Conservation (phyloP, 164 flowering plant species). For the Chloranthus sessilifolius region DNA sequence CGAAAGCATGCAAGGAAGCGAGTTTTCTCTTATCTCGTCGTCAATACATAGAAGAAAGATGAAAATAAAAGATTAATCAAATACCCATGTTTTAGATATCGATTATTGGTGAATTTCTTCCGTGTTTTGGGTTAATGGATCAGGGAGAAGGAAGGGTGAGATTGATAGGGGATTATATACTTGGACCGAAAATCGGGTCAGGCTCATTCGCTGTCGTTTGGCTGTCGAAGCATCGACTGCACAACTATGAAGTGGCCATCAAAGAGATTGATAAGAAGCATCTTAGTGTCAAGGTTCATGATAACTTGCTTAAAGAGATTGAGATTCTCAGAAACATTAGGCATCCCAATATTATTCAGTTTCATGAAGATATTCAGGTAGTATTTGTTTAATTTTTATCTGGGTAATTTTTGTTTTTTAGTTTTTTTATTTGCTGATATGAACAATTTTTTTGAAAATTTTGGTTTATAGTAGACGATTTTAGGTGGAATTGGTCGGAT, state of each 20-base stretch:
- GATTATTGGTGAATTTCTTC: no score
- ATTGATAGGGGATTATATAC: slow-evolving; percentile 40
- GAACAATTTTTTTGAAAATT: no score
- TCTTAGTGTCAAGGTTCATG: slow-evolving; percentile 31
- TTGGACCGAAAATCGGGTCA: slow-evolving; percentile 46
- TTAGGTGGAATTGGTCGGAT: no score
- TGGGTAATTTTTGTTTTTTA: neutral
- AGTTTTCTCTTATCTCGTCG: no score
- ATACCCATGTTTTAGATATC: no score
- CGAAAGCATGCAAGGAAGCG: no score
- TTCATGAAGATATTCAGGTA: slow-evolving; percentile 45
- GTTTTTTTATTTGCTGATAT: no score
- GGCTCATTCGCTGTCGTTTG: slow-evolving; percentile 62
- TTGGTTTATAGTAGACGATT: neutral
- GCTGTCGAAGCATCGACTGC: slow-evolving; percentile 30
- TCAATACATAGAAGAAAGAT: no score
- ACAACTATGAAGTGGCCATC: slow-evolving; percentile 37
- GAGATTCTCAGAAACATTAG: slow-evolving; percentile 35
- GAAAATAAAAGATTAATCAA: no score
- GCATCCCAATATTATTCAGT: slow-evolving; percentile 48
- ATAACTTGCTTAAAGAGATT: slow-evolving; percentile 44
- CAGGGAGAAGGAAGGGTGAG: slow-evolving; percentile 15
- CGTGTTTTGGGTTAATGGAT: no score
- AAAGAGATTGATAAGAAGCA: slow-evolving; percentile 50
- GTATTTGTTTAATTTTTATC: neutral